These are phyloP conservation scores for Themeda triandra DNA, from an alignment of 176 grass and related monocot genomes.

Conservation along the genomic window DNA sequence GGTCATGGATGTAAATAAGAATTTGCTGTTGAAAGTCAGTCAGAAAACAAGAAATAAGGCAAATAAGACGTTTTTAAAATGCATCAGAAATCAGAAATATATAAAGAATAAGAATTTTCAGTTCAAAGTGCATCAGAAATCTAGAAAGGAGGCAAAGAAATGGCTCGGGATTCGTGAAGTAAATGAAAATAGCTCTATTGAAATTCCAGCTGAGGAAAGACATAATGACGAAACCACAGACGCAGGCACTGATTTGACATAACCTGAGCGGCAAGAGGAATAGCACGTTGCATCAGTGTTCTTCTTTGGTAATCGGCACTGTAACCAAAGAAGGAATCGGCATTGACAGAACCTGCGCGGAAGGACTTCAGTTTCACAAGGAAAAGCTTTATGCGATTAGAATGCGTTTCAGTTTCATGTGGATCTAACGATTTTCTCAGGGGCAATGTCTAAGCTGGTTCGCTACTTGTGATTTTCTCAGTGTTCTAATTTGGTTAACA, in stretches of 20 bases:
- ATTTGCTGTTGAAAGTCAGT: not conserved
- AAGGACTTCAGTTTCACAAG: too few species aligned
- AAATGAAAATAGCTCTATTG: not conserved
- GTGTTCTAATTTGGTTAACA: too few species aligned
- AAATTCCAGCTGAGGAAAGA: not conserved
- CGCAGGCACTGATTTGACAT: not conserved
- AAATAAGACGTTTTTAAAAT: not conserved
- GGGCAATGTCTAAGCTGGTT: not conserved
- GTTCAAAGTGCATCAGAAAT: not conserved
- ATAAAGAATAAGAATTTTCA: not conserved
- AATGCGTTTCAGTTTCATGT: too few species aligned
- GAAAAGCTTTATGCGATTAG: too few species aligned
- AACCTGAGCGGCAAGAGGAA: slow-evolving; percentile 6
- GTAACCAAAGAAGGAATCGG: too few species aligned
- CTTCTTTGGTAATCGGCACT: too few species aligned
- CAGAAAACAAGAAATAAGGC: not conserved
- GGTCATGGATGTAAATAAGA: slow-evolving; percentile 4
- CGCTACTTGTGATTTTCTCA: too few species aligned
- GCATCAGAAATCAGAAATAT: not conserved
- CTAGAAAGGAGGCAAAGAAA: not conserved
- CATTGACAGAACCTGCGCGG: too few species aligned
- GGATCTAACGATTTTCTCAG: slow-evolving; percentile 15
- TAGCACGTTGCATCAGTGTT: not conserved
- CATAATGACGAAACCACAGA: not conserved
- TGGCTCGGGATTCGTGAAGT: not conserved